Evolutionary conservation across 306 rosid genomes (phyloP), one percentile per base, ranked within the genome.

Genomic region (Dryas alaskensis): DNA sequence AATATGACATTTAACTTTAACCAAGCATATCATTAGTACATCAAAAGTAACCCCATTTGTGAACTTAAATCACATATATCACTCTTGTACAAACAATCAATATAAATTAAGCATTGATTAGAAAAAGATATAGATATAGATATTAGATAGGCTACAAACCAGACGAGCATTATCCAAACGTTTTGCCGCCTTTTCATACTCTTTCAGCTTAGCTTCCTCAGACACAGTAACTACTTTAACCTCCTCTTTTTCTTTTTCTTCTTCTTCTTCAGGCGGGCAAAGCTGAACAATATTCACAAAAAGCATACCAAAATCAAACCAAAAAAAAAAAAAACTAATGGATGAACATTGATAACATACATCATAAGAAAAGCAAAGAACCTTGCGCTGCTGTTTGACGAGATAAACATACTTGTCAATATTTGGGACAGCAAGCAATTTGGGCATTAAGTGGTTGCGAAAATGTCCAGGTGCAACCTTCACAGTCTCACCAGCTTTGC

Each of bases 381-480:
- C 96, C 97, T 84, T 86, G 76, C 88, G 91, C 74, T 93, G 98
- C 76, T 91, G 89, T 1, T 70, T 81, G 63, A 93, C 75, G 58
- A 93, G 93, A 85, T 81, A 80, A 8, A 90, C 90, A 82, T 89
- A 93, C 84, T 91, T 91, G 68, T 93, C 93, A 63, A 89, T 89
- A 78, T 93, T 93, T 45, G 97, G 98, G 27, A 91, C 96, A 48
- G 97, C 97, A 1, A 93, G 86, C 78, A 93, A 83, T 84, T 93
- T 91, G 52, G 98, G 98, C 98, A 93, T 91, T 76, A 93, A 87
- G 67, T 91, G 93, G 81, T 93, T 93, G 70, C 97, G 96, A 60
- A 93, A 93, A 89, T 74, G 84, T 57, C 97, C 98, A 0, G 97
- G 96, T 22, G 97, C 93, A 66, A 93, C 97, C 84, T 93, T 93